Percentiles rank a stretch among this genome's conserved stretches.
phyloP scores from a whole-genome alignment of 805 yeast species.

The Blastobotrys robertii region DNA sequence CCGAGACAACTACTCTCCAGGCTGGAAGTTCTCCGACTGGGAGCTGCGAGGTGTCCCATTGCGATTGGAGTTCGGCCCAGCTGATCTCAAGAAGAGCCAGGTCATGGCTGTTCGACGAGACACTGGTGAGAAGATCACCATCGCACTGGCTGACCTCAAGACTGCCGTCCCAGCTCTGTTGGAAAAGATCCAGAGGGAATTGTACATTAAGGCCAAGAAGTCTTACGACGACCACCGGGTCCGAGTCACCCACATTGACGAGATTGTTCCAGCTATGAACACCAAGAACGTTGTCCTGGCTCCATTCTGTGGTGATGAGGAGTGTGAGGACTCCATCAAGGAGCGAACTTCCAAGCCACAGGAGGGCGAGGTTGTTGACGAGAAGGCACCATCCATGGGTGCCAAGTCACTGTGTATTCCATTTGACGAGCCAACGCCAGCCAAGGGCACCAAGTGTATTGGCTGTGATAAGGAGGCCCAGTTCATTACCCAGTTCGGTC shows the following conservation, averaged over 20 bases:
- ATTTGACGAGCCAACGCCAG: conserved; percentile 69
- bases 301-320: conserved; percentile 95
- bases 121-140: conserved; percentile 61
- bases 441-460: conserved; percentile 75
- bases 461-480: conserved; percentile 64
- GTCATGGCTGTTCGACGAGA: conserved; percentile 92
- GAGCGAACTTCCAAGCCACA: conserved; percentile 70
- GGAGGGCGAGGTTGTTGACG: conserved; percentile 79
- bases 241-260: conserved; percentile 73
- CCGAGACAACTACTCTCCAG: conserved; percentile 93
- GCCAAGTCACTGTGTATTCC: conserved; percentile 98
- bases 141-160: conserved; percentile 57
- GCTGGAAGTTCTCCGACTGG: conserved; percentile 97
- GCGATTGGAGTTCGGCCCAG: conserved; percentile 93
- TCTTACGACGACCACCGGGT: conserved; percentile 79
- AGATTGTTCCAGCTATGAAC: conserved; percentile 87
- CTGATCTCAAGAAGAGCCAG: conserved; percentile 71
- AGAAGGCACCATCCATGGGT: conserved; percentile 98
- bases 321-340: conserved; percentile 96
- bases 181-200: conserved; percentile 68
- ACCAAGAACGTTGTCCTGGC: conserved; percentile 81
- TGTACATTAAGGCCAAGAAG: conserved; percentile 71
- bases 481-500: conserved; percentile 90
- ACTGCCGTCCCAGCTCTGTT: conserved; percentile 62
- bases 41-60: conserved; percentile 94